These are phyloP conservation scores for Infundibulicybe gibba DNA, from an alignment of 768 basidiomycete genomes.

Conservation along the genomic window DNA sequence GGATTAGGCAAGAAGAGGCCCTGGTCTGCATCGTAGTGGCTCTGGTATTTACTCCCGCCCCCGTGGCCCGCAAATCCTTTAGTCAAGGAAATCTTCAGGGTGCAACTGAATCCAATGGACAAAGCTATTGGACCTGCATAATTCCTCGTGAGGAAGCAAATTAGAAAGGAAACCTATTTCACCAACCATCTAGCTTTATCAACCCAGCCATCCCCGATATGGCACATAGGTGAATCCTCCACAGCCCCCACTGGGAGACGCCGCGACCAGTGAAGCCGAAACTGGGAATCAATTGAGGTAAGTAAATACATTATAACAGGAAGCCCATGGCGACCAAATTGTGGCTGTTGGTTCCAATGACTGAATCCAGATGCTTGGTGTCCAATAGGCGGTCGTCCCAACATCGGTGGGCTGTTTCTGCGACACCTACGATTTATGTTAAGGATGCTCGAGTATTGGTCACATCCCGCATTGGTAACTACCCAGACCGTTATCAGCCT, in stretches of 20 bases:
- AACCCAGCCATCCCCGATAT: constrained; percentile 14
- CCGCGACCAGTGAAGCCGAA: constrained; percentile 35
- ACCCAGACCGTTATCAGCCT: background rate
- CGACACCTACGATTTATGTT: constrained; percentile 22
- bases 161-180: constrained; percentile 3
- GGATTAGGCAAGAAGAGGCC: too few species aligned
- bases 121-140: constrained; percentile 3
- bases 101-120: constrained; percentile 6
- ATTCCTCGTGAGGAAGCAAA: background rate
- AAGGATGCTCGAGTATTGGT: constrained; percentile 34
- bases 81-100: constrained; percentile 5
- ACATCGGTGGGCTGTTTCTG: constrained; percentile 9
- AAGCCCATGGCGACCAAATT: constrained; percentile 12
- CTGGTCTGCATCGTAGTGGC: too few species aligned
- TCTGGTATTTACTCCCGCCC: too few species aligned
- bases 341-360: background rate
- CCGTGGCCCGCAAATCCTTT: too few species aligned
- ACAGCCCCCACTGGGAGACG: constrained; percentile 11
- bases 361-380: constrained; percentile 1
- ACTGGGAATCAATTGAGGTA: constrained; percentile 28
- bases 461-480: constrained; percentile 39
- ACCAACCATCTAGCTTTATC: constrained; percentile 19
- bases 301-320: constrained; percentile 40
- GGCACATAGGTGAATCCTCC: constrained; percentile 3
- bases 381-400: constrained; percentile 6